Evolutionary conservation across 2,329 filamentous ascomycete genomes (phyloP), one percentile per base, ranked within the genome.

Genomic region (Monilinia polystroma): DNA sequence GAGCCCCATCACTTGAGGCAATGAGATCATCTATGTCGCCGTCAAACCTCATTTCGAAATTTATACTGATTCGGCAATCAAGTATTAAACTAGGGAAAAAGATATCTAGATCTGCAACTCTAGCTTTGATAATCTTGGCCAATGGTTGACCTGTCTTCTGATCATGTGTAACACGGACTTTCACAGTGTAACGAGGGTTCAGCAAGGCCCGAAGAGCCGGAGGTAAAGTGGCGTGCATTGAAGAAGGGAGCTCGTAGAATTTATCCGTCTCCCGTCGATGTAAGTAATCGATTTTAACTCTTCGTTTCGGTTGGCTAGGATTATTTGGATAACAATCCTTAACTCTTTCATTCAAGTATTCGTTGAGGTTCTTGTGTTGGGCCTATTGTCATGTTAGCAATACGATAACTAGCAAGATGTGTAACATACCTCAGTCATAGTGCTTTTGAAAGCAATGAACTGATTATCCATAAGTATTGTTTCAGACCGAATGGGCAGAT

Each of bases 51-150:
- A 96, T 93, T 85, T 99, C 96, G 2, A 99, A 84, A 75, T 97
- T 98, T 75, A 99, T 88, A 73, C 92, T 96, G 72, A 99, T 89
- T 14, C 95, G 91, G 79, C 93, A 97, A 78, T 99, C 95, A 74
- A 97, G 91, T 3, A 87, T 86, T 11, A 85, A 85, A 60, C 82
- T 81, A 0, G 95, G 94, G 72, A 92, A 90, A 78, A 90, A 89
- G 23, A 99, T 84, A 73, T 97, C 90, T n/a, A 97, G 80, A 76
- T 99, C 93, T 35, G 87, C 88, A 18, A 98, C 83, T n/a, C 93
- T 87, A 35, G 89, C 87, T 81, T 99, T 99, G 78, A 99, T 87
- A 73, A 99, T 97, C 77, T 91, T 93, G 68, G 88, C 89, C 14
- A 94, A 79, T 2, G 93, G 80, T 67, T 88, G 82, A 35, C 84